Base-by-base conservation (phyloP, 208 protist genomes). In the Kentomonas sorsogonicus region DNA sequence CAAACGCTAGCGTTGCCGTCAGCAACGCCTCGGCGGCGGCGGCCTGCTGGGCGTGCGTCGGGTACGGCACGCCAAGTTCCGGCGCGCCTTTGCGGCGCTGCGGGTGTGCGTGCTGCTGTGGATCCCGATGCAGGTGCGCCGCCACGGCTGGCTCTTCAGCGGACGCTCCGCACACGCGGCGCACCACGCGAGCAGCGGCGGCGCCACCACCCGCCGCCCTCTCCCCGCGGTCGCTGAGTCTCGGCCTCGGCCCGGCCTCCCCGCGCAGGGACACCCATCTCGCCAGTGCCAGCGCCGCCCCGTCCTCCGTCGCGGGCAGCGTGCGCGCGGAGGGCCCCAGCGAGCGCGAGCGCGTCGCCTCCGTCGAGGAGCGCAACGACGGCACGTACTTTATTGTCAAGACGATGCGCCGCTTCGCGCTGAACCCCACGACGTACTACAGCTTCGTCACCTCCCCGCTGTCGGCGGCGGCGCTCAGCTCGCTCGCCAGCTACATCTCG, bases 361-460 rank as follows among this genome's bases (percentile, higher is more conserved):
- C 23, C 11, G 53, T 57, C 18, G 31, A 39, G 1, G 53, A 34
- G 7, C 64, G 63, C 23, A 59, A 77, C 38, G 47, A 66, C 43
- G 71, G 75, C 47, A 80, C 72, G 18, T 48, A 82, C 31, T 88
- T 92, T 61, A 55, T 63, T 25, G 50, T 89, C 5, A 68, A 70
- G 16, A 72, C 67, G 52, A 57, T 89, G 33, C 70, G 67, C 31
- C 60, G 58, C 22, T 74, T 78, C 43, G 77, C 74, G 13, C 26
- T 48, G 1, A 58, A 82, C 59, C 60, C 74, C 5, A 64, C 51
- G 23, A 51, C 79, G 26, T 89, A 83, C 57, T 70, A 79, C 43
- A 53, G 76, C 15, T 74, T 88, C 10, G 76, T 78, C 3, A 75
- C 66, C 47, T 88, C 86, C 29, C 76, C 79, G 29, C 62, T 84